Evolutionary conservation across 2,329 filamentous ascomycete species (phyloP).

Genomic region (Sphaerostilbella broomeana): DNA sequence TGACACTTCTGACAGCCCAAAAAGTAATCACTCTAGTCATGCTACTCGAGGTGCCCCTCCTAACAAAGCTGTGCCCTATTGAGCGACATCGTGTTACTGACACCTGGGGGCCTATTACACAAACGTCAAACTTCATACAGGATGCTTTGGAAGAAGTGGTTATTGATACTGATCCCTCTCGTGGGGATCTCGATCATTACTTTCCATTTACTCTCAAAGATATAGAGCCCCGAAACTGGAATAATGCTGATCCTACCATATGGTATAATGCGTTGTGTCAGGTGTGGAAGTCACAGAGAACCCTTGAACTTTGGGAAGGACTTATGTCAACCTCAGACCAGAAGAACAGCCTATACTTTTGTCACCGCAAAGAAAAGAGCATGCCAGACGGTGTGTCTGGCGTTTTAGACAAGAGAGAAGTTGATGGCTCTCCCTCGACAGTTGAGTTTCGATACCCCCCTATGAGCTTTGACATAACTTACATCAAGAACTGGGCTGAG

Average conservation of each 20-base stretch:
- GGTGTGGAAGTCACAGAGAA: not conserved
- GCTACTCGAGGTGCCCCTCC: slow-evolving; percentile 17
- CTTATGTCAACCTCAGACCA: not conserved
- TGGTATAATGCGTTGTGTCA: not conserved
- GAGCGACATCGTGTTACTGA: not conserved
- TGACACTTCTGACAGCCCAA: slow-evolving; percentile 19
- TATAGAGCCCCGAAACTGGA: not conserved
- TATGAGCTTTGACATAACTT: slow-evolving; percentile 20
- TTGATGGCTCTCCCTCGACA: slow-evolving; percentile 16
- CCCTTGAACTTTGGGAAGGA: not conserved
- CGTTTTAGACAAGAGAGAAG: not conserved
- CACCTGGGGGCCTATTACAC: not conserved
- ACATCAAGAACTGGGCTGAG: slow-evolving; percentile 19
- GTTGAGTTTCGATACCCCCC: slow-evolving; percentile 22
- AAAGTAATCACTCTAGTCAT: slow-evolving; percentile 18
- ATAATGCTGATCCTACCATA: not conserved
- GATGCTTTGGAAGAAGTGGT: not conserved
- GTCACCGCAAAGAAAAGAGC: not conserved
- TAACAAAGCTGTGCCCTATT: slow-evolving; percentile 4
- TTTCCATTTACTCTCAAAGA: not conserved
- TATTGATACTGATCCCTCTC: too few species aligned
- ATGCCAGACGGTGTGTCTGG: not conserved
- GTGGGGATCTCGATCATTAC: not conserved
- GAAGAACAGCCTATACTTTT: slow-evolving; percentile 3
- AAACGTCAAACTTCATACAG: not conserved